Evolutionary conservation across 495 filamentous ascomycete genomes (phyloP), one percentile per base, ranked within the genome.

Genomic region (Aspergillus campestris): DNA sequence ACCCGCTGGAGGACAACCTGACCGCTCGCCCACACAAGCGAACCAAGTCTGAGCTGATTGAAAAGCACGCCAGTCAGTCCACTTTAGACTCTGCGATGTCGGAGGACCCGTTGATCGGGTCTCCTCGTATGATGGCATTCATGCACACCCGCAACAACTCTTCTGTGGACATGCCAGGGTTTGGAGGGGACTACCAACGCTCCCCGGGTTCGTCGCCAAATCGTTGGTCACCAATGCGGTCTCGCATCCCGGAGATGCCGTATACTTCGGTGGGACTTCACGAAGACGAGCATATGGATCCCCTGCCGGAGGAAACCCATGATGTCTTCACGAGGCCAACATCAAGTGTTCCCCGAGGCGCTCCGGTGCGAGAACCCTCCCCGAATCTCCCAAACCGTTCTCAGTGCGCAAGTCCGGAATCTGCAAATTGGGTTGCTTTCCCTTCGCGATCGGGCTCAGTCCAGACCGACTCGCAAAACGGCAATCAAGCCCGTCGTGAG

Each of bases 1-100:
- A 95, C 52, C 89, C 89, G 7, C 66, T 95, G 7, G 89, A 95
- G 55, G 80, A 85, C 52, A 84, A 92, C 52, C 64, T 94, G 32
- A 95, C 89, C 5, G 81, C 86, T 8, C 81, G 88, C 11, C 74
- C 80, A 29, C 80, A 79, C 47, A 89, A 86, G 67, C 75, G 82
- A 48, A 89, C 83, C 66, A 86, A 86, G 59, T 84, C 84, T 0
- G 82, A 83, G 6, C 64, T 84, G 5, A 71, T 72, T 6, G 77
- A 77, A 15, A 69, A 80, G 66, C 60, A 73, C 61, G 49, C 68
- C 56, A 64, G 77, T 57, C 54, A 65, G 42, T 65, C 71, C 60
- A 62, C 82, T 59, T 51, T 82, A 58, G 70, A 74, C 36, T 78
- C 71, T 11, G 55, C 68, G 12, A 75, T 65, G 45, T 82, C 82